Evolutionary conservation across 352 stramenopile species (phyloP).

Genomic region (Pythium sukuiense): DNA sequence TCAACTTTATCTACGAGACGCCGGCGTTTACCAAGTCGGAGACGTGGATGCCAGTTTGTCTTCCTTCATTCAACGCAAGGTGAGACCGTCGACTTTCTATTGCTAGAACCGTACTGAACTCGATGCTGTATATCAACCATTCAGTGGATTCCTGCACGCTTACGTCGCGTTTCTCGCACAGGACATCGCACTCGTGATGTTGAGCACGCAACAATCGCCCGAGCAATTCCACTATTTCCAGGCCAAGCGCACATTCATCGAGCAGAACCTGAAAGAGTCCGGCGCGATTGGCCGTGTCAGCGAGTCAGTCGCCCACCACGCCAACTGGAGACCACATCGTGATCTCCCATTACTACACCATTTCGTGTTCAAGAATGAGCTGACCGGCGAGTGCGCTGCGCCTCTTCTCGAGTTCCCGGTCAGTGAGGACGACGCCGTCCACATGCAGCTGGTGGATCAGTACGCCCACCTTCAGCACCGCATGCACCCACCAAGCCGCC

Average conservation of each 20-base stretch:
- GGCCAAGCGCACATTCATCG: slow-evolving; percentile 50
- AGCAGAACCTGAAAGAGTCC: slow-evolving; percentile 37
- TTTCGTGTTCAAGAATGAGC: slow-evolving; percentile 74
- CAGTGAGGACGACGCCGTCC: slow-evolving; percentile 32
- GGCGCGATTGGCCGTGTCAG: slow-evolving; percentile 44
- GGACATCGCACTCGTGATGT: slow-evolving; percentile 58
- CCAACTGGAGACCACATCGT: slow-evolving; percentile 49
- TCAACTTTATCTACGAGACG: slow-evolving; percentile 76
- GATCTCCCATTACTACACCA: slow-evolving; percentile 61
- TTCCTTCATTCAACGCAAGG: slow-evolving; percentile 66
- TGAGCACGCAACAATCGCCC: slow-evolving; percentile 69
- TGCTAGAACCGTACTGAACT: not conserved
- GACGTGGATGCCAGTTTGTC: slow-evolving; percentile 73
- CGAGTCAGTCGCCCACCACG: slow-evolving; percentile 28
- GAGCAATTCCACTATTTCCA: slow-evolving; percentile 75
- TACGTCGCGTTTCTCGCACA: slow-evolving; percentile 68
- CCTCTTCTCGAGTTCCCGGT: slow-evolving; percentile 51
- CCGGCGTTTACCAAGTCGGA: slow-evolving; percentile 59
- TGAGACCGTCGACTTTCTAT: slow-evolving; percentile 16
- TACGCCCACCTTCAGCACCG: slow-evolving; percentile 59
- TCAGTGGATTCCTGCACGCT: slow-evolving; percentile 68
- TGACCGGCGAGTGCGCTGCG: slow-evolving; percentile 52
- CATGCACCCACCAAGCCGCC: slow-evolving; percentile 37
- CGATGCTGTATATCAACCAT: not conserved
- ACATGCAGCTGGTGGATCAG: slow-evolving; percentile 42